phyloP scores from a whole-genome alignment of 2,329 filamentous ascomycete species.

The Calycina herbarum region DNA sequence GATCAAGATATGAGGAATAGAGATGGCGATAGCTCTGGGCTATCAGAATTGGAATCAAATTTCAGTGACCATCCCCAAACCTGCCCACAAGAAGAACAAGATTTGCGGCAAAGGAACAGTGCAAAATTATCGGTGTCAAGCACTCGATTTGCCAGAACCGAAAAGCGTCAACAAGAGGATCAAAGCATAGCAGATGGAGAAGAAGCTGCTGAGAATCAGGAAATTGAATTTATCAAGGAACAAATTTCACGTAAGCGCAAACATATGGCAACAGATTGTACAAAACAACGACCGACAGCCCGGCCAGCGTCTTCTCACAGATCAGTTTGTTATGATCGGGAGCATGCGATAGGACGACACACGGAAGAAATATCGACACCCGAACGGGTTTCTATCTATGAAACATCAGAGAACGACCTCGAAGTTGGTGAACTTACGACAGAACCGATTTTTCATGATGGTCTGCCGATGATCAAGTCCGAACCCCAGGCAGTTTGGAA shows the following conservation, averaged over 20 bases:
- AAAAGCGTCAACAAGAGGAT: neutral
- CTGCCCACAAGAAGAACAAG: neutral
- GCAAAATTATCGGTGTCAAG: neutral
- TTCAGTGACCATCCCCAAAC: neutral
- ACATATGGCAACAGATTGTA: neutral
- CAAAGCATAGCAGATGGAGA: neutral
- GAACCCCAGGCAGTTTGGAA: neutral
- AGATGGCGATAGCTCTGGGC: neutral
- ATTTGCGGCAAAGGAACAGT: neutral
- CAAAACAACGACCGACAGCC: neutral
- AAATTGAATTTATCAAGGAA: neutral
- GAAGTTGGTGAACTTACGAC: no score
- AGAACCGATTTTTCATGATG: neutral
- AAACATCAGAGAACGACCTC: neutral
- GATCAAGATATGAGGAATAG: neutral
- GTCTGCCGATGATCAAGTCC: neutral
- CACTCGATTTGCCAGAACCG: neutral
- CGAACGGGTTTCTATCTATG: neutral
- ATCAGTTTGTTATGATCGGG: neutral
- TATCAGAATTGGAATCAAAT: neutral
- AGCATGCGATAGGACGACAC: neutral
- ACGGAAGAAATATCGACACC: neutral
- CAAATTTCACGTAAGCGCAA: neutral
- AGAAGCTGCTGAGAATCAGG: neutral
- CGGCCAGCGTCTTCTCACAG: neutral